These are phyloP conservation scores for Eleusine indica DNA, from an alignment of 176 grass and related monocot genomes.

Conservation along the genomic window DNA sequence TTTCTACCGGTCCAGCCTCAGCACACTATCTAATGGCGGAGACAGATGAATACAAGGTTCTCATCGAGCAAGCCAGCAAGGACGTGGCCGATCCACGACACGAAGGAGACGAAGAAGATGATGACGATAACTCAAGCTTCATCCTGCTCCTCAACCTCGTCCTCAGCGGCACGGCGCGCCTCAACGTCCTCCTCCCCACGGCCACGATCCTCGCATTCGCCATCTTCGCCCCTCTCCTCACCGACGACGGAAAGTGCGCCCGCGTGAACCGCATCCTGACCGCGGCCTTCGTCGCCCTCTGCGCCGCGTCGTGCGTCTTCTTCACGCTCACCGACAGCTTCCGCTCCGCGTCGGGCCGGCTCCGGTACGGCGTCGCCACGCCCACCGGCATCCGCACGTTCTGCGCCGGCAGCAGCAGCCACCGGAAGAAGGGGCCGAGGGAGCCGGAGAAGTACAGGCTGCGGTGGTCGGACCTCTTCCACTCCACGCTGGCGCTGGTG, in stretches of 20 bases:
- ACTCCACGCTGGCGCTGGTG: constrained; percentile 63
- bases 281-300: constrained; percentile 56
- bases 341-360: constrained; percentile 58
- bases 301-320: constrained; percentile 81
- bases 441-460: constrained; percentile 59
- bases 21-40: constrained; percentile 45
- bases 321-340: constrained; percentile 96
- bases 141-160: constrained; percentile 75
- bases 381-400: constrained; percentile 60
- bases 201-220: constrained; percentile 91
- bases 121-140: constrained; percentile 57
- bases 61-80: constrained; percentile 46
- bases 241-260: constrained; percentile 66
- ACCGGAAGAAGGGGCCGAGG: constrained; percentile 36
- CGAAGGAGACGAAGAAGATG: constrained; percentile 9
- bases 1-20: background rate
- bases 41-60: constrained; percentile 67
- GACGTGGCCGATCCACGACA: background rate
- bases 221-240: constrained; percentile 88
- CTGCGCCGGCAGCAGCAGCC: constrained; percentile 37
- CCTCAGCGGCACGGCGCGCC: constrained; percentile 74
- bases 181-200: constrained; percentile 91
- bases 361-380: constrained; percentile 77
- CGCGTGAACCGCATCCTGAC: constrained; percentile 51
- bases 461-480: constrained; percentile 76